These are phyloP conservation scores for Lactarius sanguifluus DNA, from an alignment of 768 basidiomycete genomes.

Conservation along the genomic window DNA sequence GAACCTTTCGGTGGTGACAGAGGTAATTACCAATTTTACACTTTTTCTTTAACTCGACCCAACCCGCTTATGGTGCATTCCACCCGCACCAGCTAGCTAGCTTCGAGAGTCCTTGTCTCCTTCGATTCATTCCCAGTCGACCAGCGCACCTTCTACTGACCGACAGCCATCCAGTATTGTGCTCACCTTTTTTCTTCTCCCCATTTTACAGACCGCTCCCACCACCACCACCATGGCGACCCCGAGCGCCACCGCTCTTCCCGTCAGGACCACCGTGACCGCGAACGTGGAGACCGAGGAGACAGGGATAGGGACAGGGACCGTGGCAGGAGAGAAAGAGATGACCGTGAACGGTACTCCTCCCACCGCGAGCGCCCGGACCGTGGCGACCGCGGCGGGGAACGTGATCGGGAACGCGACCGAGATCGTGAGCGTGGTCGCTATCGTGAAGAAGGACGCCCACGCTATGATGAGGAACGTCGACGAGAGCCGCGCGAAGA, in stretches of 20 bases:
- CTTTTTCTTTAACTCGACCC: constrained; percentile 28
- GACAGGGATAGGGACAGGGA: constrained; percentile 37
- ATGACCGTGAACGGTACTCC: constrained; percentile 33
- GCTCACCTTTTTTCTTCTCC: constrained; percentile 27
- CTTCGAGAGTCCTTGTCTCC: constrained; percentile 27
- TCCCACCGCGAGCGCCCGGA: constrained; percentile 35
- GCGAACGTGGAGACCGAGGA: constrained; percentile 34
- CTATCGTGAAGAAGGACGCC: constrained; percentile 36
- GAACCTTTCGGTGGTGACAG: constrained; percentile 20
- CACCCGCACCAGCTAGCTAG: constrained; percentile 32
- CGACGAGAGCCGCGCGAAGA: constrained; percentile 40
- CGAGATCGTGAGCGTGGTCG: constrained; percentile 51
- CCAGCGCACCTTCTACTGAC: constrained; percentile 25
- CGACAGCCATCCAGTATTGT: constrained; percentile 24
- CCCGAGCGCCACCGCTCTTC: constrained; percentile 33
- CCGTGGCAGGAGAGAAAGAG: constrained; percentile 32
- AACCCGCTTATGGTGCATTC: constrained; percentile 32
- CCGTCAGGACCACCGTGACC: constrained; percentile 35
- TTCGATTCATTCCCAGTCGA: constrained; percentile 26
- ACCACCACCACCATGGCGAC: constrained; percentile 32
- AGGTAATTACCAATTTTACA: constrained; percentile 25
- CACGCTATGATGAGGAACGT: constrained; percentile 44
- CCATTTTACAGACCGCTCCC: constrained; percentile 28
- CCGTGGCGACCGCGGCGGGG: constrained; percentile 38
- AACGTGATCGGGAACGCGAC: constrained; percentile 46